Evolutionary conservation across 73 alveolate genomes (phyloP), one percentile per base, ranked within the genome.

Genomic region (Uronychia binucleata): DNA sequence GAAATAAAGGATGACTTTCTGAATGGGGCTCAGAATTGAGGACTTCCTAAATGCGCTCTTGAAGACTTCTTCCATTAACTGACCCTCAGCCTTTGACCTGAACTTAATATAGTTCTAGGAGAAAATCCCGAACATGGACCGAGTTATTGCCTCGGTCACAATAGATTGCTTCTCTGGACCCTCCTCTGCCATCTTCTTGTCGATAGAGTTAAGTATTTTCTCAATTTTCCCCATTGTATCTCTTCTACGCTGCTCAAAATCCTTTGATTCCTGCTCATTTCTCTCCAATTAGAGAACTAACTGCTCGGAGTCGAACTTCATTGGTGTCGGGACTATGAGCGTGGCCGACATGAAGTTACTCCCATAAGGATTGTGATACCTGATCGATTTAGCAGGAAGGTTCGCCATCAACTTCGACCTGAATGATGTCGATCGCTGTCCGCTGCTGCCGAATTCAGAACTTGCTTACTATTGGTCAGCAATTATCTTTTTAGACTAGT

Each of bases 121-220:
- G 31, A 89, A 89, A 28, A 84, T 79, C 33, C 95, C 95, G 33
- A 78, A 89, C 77, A 89, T 58, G 11, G 95, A 89, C 31, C 92
- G 30, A 33, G 34, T 46, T 0, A 89, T 75, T 0, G 92, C 85
- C 75, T 89, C 95, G 32, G 57, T 79, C 0, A 88, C 88, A 1
- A 89, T 86, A 25, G 19, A 46, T 31, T 86, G 84, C 46, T 80
- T 58, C 31, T 89, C 95, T n/a, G 83, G 85, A 26, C 29, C 8
- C 30, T 27, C 1, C 27, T 33, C 82, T 30, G 75, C 60, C 14
- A 89, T 19, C 59, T 88, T 88, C 58, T 88, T 82, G 77, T 84
- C 86, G 14, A 84, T 75, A 27, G 86, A 77, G 8, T 33, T 57
- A 11, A 89, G 60, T 30, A 77, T 46, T 29, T 79, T 78, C 26